These are phyloP conservation scores for Prinsepia uniflora DNA, from an alignment of 306 rosid genomes.

Conservation along the genomic window DNA sequence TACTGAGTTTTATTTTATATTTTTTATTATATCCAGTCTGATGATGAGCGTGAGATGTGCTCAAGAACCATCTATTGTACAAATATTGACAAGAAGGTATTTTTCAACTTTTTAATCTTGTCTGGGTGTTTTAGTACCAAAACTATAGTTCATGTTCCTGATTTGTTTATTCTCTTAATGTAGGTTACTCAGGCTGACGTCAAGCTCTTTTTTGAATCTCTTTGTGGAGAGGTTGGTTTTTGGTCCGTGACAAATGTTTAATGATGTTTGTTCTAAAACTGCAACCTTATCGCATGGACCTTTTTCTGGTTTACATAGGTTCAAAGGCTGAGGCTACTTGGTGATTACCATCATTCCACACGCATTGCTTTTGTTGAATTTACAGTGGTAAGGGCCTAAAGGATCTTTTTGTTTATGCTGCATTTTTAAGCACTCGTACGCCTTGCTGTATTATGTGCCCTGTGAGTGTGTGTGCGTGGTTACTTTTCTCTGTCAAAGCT, in stretches of 20 bases:
- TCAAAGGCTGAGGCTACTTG: conserved; percentile 92
- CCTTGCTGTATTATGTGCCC: conserved; percentile 2
- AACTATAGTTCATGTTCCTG: conserved; percentile 13
- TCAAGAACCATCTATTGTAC: conserved; percentile 97
- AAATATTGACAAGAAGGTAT: conserved; percentile 94
- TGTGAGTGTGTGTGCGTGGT: background rate
- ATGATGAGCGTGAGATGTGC: conserved; percentile 99
- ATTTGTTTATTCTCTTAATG: conserved; percentile 22
- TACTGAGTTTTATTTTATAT: conserved; percentile 24
- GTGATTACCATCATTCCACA: conserved; percentile 95
- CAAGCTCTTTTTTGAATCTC: conserved; percentile 79
- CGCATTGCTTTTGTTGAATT: conserved; percentile 96
- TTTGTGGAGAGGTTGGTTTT: conserved; percentile 92
- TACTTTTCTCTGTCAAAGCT: background rate
- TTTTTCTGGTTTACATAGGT: conserved; percentile 49
- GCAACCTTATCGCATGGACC: conserved; percentile 7
- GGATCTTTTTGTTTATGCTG: conserved; percentile 14
- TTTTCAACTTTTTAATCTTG: conserved; percentile 17
- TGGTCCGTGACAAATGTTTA: conserved; percentile 5
- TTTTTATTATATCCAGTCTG: conserved; percentile 48
- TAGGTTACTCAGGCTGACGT: conserved; percentile 97
- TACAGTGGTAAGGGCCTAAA: conserved; percentile 48
- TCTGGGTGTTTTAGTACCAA: conserved; percentile 22
- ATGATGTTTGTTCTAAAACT: conserved; percentile 18
- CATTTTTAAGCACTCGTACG: conserved; percentile 10